Conservation (phyloP, 129 eudicot species). For the Calendula officinalis region DNA sequence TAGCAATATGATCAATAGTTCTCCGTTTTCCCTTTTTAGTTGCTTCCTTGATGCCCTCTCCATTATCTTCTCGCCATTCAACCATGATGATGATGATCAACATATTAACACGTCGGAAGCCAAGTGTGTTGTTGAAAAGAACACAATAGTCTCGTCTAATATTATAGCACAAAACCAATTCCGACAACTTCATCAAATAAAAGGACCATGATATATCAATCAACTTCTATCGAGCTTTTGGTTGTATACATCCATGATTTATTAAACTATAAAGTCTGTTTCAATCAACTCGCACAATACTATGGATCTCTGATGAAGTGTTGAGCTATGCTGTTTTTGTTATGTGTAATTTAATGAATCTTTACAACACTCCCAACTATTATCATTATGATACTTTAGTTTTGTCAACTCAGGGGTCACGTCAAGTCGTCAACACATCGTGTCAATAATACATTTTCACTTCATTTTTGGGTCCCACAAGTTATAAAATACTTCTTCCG, state of each 20-base stretch:
- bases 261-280: neutral
- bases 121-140: constrained; percentile 2
- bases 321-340: no score
- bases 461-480: neutral
- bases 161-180: constrained; percentile 46
- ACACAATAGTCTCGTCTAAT: constrained; percentile 14
- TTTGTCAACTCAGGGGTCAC: no score
- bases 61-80: constrained; percentile 13
- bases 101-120: neutral
- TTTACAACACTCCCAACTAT: neutral
- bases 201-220: constrained; percentile 37
- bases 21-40: constrained; percentile 15
- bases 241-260: neutral
- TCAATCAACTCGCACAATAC: no score
- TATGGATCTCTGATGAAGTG: no score
- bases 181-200: constrained; percentile 37
- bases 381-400: neutral
- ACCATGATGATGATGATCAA: constrained; percentile 1
- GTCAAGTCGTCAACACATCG: no score
- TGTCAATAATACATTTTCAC: neutral
- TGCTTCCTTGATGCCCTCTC: constrained; percentile 17
- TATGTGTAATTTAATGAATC: no score
- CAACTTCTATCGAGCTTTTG: neutral
- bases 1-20: neutral
- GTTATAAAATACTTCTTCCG: no score